Base-by-base conservation (phyloP, 768 basidiomycete species). In the Clitopilus passeckerianus region DNA sequence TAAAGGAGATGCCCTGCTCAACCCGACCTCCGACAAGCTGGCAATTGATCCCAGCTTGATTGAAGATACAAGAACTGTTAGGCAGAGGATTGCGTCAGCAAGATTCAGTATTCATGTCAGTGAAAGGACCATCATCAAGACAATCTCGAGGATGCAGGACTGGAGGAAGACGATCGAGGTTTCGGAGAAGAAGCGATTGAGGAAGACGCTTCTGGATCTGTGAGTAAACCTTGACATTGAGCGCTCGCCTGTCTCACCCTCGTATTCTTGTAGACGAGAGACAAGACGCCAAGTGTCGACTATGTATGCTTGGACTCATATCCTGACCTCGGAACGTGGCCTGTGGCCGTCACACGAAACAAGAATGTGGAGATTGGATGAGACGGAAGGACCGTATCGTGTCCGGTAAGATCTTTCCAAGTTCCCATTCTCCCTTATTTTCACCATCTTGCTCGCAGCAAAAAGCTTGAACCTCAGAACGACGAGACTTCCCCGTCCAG, bases 351-450 rank as follows among this genome's bases (percentile, higher is more conserved):
- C 82, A 46, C 70, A 78, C 15, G 76, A 76, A 41, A 73, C 67
- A 1, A 73, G 75, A 22, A 64, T 80, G 10, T 96, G 95, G 95
- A 76, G 87, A 33, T 72, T 96, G 50, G 95, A 96, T 62, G 94
- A 95, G 66, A 95, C 93, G 1, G 95, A 97, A 66, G 95, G 94
- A 0, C 94, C 93, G 1, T 82, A 91, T 65, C 84, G 94, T 53
- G 89, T 91, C 57, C 78, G 94, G 93, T 93, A 65, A 16, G 65
- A 6, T 23, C 22, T 61, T 55, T n/a, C 20, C 35, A 16, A 34
- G 57, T 15, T 56, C 56, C 6, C 33, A 6, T 6, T n/a, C 7
- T n/a, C 16, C 33, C 10, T 14, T 9, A 34, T 16, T 53, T 22
- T 6, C 14, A 24, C 37, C 12, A 16, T 33, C 27, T 14, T 12